Conservation (phyloP, 495 filamentous ascomycete genomes). For the Penicillium canariense region DNA sequence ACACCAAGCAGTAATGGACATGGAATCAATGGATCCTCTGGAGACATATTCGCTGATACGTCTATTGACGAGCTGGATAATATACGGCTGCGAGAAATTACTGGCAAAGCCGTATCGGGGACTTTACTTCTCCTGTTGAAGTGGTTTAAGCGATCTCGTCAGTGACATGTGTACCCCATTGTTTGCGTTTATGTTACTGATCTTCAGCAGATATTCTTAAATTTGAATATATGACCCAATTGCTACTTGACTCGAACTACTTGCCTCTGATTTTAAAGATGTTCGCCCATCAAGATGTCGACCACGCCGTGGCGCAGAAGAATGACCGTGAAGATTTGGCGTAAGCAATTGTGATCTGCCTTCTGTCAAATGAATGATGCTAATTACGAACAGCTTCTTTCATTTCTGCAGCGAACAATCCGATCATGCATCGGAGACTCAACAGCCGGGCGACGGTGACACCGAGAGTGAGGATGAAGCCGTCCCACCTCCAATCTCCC, state of each 20-base stretch:
- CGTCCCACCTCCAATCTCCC: conserved; percentile 76
- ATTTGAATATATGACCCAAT: conserved; percentile 92
- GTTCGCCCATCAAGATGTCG: conserved; percentile 88
- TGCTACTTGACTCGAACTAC: conserved; percentile 91
- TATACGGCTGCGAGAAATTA: conserved; percentile 77
- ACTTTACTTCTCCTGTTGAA: conserved; percentile 82
- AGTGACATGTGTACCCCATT: conserved; percentile 24
- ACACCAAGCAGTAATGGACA: conserved; percentile 31
- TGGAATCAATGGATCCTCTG: conserved; percentile 31
- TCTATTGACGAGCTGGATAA: conserved; percentile 74
- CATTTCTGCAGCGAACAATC: conserved; percentile 71
- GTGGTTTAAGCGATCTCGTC: conserved; percentile 96
- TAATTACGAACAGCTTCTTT: conserved; percentile 70
- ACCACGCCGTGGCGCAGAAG: conserved; percentile 79
- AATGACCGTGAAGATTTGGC: conserved; percentile 80
- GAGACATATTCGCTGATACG: conserved; percentile 37
- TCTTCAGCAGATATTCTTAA: conserved; percentile 75
- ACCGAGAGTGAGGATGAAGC: conserved; percentile 64
- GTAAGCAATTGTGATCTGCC: conserved; percentile 43
- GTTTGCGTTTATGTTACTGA: conserved; percentile 17
- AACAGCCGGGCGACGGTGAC: conserved; percentile 29
- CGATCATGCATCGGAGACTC: conserved; percentile 2
- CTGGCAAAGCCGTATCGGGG: conserved; percentile 84
- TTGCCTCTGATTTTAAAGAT: conserved; percentile 88
- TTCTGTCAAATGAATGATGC: neutral